Conservation (phyloP, 768 basidiomycete genomes). For the Mycena crocata region DNA sequence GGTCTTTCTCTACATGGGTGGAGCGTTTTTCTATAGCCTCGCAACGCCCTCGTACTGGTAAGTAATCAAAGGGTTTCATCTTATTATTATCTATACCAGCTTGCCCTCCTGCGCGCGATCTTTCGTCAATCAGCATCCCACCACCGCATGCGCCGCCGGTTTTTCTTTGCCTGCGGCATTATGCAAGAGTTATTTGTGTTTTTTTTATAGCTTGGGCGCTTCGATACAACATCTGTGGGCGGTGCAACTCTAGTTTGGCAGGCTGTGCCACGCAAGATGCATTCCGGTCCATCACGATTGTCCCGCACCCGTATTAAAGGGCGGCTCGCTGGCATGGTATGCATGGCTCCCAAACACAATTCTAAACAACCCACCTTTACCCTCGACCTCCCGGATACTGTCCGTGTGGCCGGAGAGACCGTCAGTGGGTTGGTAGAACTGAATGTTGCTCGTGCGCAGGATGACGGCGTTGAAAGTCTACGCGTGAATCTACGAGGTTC, state of each 20-base stretch:
- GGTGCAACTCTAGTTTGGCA: not conserved
- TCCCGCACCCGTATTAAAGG: constrained; percentile 4
- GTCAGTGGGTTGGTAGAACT: constrained; percentile 24
- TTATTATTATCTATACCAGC: no score
- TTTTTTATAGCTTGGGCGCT: no score
- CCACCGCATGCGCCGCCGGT: no score
- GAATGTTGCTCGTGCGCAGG: constrained; percentile 24
- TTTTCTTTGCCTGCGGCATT: no score
- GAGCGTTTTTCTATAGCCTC: no score
- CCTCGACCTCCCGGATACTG: constrained; percentile 15
- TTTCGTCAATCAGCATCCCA: no score
- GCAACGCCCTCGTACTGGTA: no score
- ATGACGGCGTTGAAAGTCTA: constrained; percentile 26
- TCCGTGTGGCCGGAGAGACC: constrained; percentile 28
- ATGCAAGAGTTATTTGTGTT: no score
- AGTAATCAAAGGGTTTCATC: no score
- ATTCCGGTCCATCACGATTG: not conserved
- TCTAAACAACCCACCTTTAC: constrained; percentile 8
- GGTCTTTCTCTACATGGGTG: no score
- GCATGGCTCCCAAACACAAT: constrained; percentile 22
- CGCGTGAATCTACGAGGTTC: constrained; percentile 17
- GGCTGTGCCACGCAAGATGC: not conserved
- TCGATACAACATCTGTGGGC: not conserved
- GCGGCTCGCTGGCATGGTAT: not conserved
- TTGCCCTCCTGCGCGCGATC: no score